These are phyloP conservation scores for Botryotinia globosa DNA, from an alignment of 2,329 filamentous ascomycete genomes.

Conservation along the genomic window DNA sequence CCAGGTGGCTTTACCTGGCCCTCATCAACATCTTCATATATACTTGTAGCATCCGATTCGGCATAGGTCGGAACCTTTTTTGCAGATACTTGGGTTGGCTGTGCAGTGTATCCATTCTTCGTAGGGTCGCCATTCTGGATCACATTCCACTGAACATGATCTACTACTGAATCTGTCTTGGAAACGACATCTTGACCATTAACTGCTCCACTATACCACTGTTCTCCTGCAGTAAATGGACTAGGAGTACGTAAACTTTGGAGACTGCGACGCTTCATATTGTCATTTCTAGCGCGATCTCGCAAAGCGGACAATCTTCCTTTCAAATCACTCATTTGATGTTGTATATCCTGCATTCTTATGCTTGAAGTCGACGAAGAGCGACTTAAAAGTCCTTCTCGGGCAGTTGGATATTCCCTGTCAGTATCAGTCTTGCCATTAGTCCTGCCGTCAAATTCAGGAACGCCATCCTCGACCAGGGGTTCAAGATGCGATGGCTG, in stretches of 20 bases:
- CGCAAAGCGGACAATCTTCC: slow-evolving; percentile 66
- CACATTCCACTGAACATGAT: slow-evolving; percentile 30
- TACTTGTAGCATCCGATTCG: slow-evolving; percentile 32
- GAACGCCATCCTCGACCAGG: slow-evolving; percentile 52
- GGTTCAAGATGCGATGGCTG: slow-evolving; percentile 46
- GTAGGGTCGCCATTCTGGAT: slow-evolving; percentile 5
- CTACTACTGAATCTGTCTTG: slow-evolving; percentile 33
- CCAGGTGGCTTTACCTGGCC: slow-evolving; percentile 12
- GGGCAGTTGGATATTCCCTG: slow-evolving; percentile 27
- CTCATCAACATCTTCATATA: slow-evolving; percentile 36
- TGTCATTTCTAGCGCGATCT: slow-evolving; percentile 62
- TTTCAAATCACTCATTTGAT: slow-evolving; percentile 67
- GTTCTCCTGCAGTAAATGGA: slow-evolving; percentile 42
- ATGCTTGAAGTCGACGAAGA: slow-evolving; percentile 38
- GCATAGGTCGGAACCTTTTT: slow-evolving; percentile 26
- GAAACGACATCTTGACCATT: slow-evolving; percentile 29
- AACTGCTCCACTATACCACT: slow-evolving; percentile 36
- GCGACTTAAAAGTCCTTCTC: slow-evolving; percentile 31
- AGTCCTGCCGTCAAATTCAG: slow-evolving; percentile 29
- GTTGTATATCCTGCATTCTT: slow-evolving; percentile 57
- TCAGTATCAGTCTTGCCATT: slow-evolving; percentile 31
- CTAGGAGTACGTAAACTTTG: slow-evolving; percentile 58
- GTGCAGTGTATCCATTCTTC: slow-evolving; percentile 6
- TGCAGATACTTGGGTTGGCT: not conserved
- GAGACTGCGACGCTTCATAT: slow-evolving; percentile 58